A percentile compares a stretch with the other conserved stretches of the same genome.
Evolutionary conservation across 2,329 filamentous ascomycete species (phyloP).

Genomic region (Talaromyces sp.): DNA sequence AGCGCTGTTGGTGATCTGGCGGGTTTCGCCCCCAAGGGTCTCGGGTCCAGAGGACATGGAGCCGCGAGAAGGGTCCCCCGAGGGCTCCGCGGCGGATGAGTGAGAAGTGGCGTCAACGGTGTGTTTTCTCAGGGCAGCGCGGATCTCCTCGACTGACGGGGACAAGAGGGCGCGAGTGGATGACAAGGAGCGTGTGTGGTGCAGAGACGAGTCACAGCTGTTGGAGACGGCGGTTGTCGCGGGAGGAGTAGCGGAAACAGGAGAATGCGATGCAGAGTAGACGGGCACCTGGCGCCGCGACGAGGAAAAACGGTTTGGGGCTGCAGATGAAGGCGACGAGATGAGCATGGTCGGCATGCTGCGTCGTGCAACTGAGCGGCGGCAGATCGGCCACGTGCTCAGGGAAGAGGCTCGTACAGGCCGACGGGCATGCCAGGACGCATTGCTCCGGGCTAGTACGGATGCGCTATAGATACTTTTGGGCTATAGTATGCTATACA

Average conservation of each 20-base stretch:
- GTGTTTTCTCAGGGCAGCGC: constrained; percentile 33
- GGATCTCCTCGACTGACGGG: constrained; percentile 32
- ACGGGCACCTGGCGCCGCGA: constrained; percentile 3
- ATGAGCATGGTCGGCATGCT: constrained; percentile 27
- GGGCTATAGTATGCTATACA: neutral
- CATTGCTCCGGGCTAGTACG: neutral
- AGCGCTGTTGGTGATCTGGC: constrained; percentile 6
- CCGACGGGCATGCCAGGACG: neutral
- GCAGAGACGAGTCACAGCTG: neutral
- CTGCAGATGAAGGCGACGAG: constrained; percentile 35
- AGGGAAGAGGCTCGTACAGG: neutral
- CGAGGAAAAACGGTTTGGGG: constrained; percentile 15
- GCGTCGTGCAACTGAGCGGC: neutral
- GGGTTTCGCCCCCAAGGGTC: constrained; percentile 27
- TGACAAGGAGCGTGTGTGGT: neutral
- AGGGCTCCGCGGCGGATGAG: constrained; percentile 12
- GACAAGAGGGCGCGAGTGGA: constrained; percentile 23
- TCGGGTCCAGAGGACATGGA: constrained; percentile 29
- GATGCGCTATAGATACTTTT: neutral
- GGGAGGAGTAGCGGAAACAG: constrained; percentile 14
- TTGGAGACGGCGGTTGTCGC: neutral
- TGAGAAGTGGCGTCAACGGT: constrained; percentile 29
- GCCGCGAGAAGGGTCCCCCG: constrained; percentile 28
- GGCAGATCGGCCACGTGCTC: constrained; percentile 3
- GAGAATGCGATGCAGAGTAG: constrained; percentile 5